These are phyloP conservation scores for Phytophthora sojae DNA, from an alignment of 352 stramenopile genomes.

Conservation along the genomic window DNA sequence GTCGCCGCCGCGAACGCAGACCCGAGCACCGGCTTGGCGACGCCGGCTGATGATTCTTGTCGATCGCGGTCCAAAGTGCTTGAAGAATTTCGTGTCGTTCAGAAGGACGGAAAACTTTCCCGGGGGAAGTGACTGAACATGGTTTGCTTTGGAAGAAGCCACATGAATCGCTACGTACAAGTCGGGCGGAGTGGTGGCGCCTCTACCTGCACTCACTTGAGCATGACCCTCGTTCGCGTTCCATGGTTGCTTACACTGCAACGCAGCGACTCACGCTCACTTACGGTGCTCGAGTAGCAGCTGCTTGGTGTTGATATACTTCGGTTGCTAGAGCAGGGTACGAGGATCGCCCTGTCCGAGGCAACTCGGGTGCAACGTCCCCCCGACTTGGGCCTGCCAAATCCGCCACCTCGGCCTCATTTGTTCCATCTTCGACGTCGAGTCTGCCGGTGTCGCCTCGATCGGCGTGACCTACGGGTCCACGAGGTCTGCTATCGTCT, in stretches of 20 bases:
- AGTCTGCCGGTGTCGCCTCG: neutral
- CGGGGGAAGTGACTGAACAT: too few species aligned
- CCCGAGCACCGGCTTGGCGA: neutral
- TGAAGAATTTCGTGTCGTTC: neutral
- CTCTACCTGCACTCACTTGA: neutral
- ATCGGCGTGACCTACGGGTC: neutral
- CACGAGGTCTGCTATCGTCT: conserved; percentile 11
- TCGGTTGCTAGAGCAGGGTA: neutral
- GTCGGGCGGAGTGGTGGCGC: too few species aligned
- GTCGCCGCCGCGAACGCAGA: neutral
- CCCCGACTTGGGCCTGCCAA: neutral
- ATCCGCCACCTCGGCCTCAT: conserved; percentile 13
- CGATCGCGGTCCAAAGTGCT: neutral
- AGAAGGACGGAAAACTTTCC: neutral
- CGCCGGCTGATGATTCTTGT: neutral
- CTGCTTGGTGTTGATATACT: neutral
- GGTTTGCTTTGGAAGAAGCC: neutral
- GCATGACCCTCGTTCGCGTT: neutral
- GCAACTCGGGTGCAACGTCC: too few species aligned
- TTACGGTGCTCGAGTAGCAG: neutral
- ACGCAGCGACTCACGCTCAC: conserved; percentile 4
- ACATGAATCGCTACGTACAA: neutral
- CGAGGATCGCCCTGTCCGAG: neutral
- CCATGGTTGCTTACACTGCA: conserved; percentile 2
- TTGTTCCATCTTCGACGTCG: conserved; percentile 19